Evolutionary conservation across 139 green algal genomes (phyloP).

Genomic region (Chlorella sp.): DNA sequence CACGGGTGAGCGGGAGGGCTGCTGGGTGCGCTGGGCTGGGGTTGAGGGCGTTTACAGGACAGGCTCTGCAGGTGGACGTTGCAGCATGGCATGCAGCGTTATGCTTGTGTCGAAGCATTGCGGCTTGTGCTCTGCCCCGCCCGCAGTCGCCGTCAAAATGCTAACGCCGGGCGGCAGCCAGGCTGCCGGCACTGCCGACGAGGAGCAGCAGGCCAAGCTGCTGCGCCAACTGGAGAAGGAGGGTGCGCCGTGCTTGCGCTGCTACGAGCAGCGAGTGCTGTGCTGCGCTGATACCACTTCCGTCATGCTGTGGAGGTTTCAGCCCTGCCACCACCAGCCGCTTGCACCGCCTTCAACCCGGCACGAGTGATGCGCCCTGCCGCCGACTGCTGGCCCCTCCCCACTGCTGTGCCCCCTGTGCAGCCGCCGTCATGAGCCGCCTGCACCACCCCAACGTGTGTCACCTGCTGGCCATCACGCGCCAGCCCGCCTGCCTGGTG

Average conservation of each 20-base stretch:
- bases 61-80: neutral
- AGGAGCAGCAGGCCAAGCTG: neutral
- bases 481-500: constrained; percentile 54
- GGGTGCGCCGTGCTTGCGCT: neutral
- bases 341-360: too few relatives aligned
- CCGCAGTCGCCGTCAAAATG: neutral
- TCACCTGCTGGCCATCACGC: constrained; percentile 54
- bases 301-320: too few relatives aligned
- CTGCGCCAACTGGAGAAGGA: constrained; percentile 28
- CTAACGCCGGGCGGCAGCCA: neutral
- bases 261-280: too few relatives aligned
- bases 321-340: too few relatives aligned
- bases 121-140: neutral
- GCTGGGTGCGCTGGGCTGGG: neutral
- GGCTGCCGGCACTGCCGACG: neutral
- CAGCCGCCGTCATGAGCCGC: constrained; percentile 48
- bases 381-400: too few relatives aligned
- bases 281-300: too few relatives aligned
- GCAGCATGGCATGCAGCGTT: neutral
- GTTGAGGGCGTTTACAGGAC: neutral
- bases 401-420: too few relatives aligned
- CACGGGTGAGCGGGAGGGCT: neutral
- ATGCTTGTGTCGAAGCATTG: too few relatives aligned
- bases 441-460: constrained; percentile 62
- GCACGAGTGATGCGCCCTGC: too few relatives aligned